Evolutionary conservation across 768 basidiomycete genomes (phyloP).

Genomic region (Mycena floridula): DNA sequence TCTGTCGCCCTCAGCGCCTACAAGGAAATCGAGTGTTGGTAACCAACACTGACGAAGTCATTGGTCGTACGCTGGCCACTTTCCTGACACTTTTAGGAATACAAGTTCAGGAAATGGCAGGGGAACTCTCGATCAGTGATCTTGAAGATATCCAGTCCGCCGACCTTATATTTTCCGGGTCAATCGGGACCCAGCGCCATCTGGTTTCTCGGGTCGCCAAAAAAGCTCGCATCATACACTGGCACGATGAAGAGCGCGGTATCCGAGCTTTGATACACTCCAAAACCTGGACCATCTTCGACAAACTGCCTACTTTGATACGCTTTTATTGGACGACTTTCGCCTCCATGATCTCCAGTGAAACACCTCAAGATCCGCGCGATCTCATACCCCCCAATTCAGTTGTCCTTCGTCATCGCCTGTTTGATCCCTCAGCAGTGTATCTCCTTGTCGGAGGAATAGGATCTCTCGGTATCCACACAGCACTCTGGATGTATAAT

Average conservation of each 20-base stretch:
- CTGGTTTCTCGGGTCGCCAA: no score
- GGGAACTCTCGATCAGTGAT: not conserved
- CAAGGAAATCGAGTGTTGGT: not conserved
- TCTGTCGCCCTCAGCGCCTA: not conserved
- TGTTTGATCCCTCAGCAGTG: slow-evolving; percentile 16
- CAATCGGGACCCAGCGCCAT: no score
- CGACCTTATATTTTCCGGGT: not conserved
- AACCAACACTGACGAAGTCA: not conserved
- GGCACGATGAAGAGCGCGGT: no score
- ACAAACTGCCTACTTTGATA: no score
- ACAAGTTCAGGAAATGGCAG: not conserved
- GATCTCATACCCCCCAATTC: not conserved
- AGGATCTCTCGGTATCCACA: not conserved
- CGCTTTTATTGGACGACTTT: no score
- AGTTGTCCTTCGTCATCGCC: not conserved
- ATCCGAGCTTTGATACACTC: no score
- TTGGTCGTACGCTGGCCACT: not conserved
- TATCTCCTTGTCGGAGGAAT: slow-evolving; percentile 7
- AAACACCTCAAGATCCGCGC: not conserved
- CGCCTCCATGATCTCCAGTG: no score
- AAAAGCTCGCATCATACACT: no score
- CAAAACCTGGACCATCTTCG: no score
- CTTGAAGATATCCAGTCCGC: not conserved
- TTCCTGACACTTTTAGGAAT: not conserved
- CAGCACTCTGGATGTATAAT: slow-evolving; percentile 29